phyloP scores from a whole-genome alignment of 805 yeast genomes.

The Kodamaea kaohsiungensis region DNA sequence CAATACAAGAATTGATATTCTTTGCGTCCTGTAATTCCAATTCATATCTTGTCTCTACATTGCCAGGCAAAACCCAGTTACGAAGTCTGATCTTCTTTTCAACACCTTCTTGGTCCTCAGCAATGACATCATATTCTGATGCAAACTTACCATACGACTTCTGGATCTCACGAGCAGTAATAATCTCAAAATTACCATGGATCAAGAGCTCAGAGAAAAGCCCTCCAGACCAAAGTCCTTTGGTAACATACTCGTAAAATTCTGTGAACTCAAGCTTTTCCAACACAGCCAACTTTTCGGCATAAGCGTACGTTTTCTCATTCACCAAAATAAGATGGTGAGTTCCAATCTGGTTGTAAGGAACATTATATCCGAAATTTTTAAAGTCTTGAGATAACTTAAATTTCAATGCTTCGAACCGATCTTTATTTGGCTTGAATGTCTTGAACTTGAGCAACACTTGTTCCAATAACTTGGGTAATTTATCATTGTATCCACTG shows the following conservation, averaged over 20 bases:
- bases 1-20: conserved; percentile 83
- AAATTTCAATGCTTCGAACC: conserved; percentile 70
- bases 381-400: conserved; percentile 60
- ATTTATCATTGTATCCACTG: conserved; percentile 83
- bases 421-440: conserved; percentile 52
- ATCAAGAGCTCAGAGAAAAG: conserved; percentile 70
- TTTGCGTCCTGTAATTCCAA: conserved; percentile 57
- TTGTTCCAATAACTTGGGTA: conserved; percentile 59
- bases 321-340: conserved; percentile 65
- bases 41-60: conserved; percentile 47
- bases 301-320: conserved; percentile 66
- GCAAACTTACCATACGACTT: conserved; percentile 32
- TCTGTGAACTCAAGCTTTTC: conserved; percentile 47
- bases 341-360: conserved; percentile 74
- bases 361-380: conserved; percentile 72
- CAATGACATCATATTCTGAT: not conserved
- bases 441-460: conserved; percentile 54
- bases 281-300: conserved; percentile 57
- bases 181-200: conserved; percentile 66
- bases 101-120: not conserved
- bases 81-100: conserved; percentile 20
- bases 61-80: conserved; percentile 43
- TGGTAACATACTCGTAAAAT: conserved; percentile 49
- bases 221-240: conserved; percentile 50
- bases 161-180: conserved; percentile 54